Percentiles rank a stretch among this genome's conserved stretches.
Conservation (phyloP, 1,284 basidiomycete species). For the Microbotryum silenes-acaulis region DNA sequence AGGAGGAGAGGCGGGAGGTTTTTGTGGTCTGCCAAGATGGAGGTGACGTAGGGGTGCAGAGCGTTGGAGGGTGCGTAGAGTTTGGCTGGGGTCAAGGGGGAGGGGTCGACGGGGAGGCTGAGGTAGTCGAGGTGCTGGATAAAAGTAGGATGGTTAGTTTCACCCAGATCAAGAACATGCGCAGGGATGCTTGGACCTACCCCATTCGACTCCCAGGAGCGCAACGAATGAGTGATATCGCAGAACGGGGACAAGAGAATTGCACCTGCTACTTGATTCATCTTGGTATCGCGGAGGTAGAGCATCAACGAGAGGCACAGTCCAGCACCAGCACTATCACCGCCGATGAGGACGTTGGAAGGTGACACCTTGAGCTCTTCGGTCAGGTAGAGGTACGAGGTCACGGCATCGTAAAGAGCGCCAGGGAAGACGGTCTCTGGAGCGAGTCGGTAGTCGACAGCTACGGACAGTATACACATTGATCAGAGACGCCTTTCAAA, state of each 20-base stretch:
- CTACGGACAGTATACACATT: not conserved
- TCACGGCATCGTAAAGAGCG: constrained; percentile 43
- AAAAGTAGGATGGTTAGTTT: not conserved
- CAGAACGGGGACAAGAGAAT: constrained; percentile 30
- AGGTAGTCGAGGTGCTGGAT: constrained; percentile 18
- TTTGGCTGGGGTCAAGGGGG: constrained; percentile 1
- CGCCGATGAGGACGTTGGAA: constrained; percentile 31
- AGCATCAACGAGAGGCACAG: constrained; percentile 38
- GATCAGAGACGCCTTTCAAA: not conserved
- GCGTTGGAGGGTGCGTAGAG: not conserved
- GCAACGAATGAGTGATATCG: constrained; percentile 27
- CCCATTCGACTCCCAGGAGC: constrained; percentile 14
- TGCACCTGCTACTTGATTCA: constrained; percentile 15
- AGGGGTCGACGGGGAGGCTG: not conserved
- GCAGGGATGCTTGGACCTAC: not conserved
- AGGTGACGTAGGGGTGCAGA: constrained; percentile 25
- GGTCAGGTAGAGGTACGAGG: constrained; percentile 37
- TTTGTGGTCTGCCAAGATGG: constrained; percentile 17
- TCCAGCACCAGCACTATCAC: constrained; percentile 43
- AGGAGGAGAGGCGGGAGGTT: constrained; percentile 42
- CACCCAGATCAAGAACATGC: too few relatives aligned
- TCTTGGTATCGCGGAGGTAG: constrained; percentile 38
- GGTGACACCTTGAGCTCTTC: constrained; percentile 22
- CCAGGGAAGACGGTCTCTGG: constrained; percentile 38
- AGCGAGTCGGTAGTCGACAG: constrained; percentile 29